A percentile compares a stretch with the other conserved stretches of the same genome.
Evolutionary conservation across 805 yeast species (phyloP).

Genomic region (Pichia nakasei): DNA sequence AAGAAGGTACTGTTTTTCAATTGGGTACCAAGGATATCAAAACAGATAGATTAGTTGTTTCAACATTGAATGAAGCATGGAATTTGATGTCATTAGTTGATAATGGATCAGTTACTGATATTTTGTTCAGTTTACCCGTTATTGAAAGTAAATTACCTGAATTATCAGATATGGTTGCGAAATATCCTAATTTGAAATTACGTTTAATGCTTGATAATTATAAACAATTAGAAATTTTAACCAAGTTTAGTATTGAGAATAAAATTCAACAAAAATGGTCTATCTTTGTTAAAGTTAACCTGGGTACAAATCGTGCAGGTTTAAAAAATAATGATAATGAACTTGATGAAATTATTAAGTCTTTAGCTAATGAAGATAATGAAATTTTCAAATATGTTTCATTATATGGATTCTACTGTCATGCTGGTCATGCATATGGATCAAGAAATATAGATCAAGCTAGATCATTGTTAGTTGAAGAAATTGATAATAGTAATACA

Average conservation of each 20-base stretch:
- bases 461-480: conserved; percentile 40
- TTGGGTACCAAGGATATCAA: conserved; percentile 38
- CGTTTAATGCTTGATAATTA: conserved; percentile 53
- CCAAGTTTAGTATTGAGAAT: conserved; percentile 24
- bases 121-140: conserved; percentile 53
- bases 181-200: conserved; percentile 29
- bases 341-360: conserved; percentile 4
- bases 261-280: conserved; percentile 41
- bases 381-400: conserved; percentile 26
- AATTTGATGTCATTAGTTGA: conserved; percentile 32
- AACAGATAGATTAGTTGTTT: conserved; percentile 49
- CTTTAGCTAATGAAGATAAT: conserved; percentile 20
- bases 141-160: conserved; percentile 41
- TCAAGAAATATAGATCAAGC: conserved; percentile 40
- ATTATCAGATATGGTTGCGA: conserved; percentile 33
- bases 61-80: conserved; percentile 64
- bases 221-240: conserved; percentile 45
- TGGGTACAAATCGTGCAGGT: conserved; percentile 72
- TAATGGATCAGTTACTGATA: conserved; percentile 28
- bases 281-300: conserved; percentile 57
- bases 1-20: conserved; percentile 49
- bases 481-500: conserved; percentile 44
- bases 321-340: conserved; percentile 19
- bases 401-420: conserved; percentile 65
- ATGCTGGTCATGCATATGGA: conserved; percentile 69